Evolutionary conservation across 257 asterid genomes (phyloP).

Genomic region (Salvia miltiorrhiza): DNA sequence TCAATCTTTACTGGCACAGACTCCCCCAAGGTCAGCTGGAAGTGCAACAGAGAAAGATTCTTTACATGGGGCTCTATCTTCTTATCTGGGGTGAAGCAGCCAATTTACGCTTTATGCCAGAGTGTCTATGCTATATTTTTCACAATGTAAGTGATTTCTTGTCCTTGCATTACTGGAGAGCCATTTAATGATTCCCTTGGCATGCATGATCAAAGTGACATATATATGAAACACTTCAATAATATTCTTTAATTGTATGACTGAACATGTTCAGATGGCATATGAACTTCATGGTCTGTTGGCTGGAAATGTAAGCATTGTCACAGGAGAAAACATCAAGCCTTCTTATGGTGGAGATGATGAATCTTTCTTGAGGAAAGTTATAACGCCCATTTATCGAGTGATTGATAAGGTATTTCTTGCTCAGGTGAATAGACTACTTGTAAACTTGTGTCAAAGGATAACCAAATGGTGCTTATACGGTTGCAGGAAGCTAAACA

Average conservation of each 20-base stretch:
- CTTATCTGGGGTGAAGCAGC: constrained; percentile 99
- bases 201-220: constrained; percentile 7
- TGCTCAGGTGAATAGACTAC: constrained; percentile 6
- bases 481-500: constrained; percentile 70
- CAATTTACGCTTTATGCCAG: constrained; percentile 94
- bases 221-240: not conserved
- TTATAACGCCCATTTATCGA: constrained; percentile 82
- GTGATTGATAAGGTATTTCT: constrained; percentile 83
- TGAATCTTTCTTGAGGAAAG: constrained; percentile 83
- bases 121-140: constrained; percentile 96
- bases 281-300: constrained; percentile 97
- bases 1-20: constrained; percentile 38
- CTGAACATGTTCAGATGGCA: constrained; percentile 73
- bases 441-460: constrained; percentile 8
- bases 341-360: constrained; percentile 98
- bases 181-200: constrained; percentile 2
- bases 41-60: constrained; percentile 89
- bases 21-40: constrained; percentile 82
- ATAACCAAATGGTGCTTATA: constrained; percentile 24
- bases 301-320: constrained; percentile 99
- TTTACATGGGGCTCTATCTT: constrained; percentile 96
- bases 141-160: constrained; percentile 71
- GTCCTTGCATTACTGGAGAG: constrained; percentile 15
- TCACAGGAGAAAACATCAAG: constrained; percentile 96
- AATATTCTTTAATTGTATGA: constrained; percentile 2